Evolutionary conservation across 192 early-diverging fungal genomes (phyloP).

Genomic region (Backusella circina): DNA sequence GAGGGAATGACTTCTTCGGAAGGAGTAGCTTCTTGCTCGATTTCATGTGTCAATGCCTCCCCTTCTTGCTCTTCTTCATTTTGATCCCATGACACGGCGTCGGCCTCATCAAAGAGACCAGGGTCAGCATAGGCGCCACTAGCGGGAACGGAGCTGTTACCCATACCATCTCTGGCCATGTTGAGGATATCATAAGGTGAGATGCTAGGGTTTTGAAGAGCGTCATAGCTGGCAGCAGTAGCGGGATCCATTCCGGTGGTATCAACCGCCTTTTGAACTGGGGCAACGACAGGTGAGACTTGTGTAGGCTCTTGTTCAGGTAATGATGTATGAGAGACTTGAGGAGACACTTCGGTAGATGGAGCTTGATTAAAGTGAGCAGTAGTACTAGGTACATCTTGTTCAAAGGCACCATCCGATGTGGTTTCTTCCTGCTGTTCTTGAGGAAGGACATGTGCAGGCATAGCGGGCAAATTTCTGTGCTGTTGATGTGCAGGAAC

Average conservation of each 20-base stretch:
- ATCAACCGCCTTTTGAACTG: background rate
- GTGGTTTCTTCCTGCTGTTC: background rate
- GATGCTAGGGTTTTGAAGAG: background rate
- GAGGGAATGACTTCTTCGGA: no score
- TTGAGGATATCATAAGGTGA: background rate
- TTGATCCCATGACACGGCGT: no score
- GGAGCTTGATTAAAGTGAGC: background rate
- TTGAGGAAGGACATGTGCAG: background rate
- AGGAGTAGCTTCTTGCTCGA: no score
- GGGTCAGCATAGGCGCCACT: background rate
- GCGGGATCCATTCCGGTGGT: background rate
- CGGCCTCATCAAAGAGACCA: background rate
- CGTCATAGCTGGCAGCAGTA: background rate
- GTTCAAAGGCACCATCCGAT: background rate
- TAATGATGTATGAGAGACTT: background rate
- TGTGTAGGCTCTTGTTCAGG: no score
- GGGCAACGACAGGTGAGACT: no score
- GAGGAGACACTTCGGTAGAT: background rate
- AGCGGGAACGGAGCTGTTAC: background rate
- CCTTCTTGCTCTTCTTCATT: no score
- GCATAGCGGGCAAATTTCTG: background rate
- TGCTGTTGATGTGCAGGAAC: conserved; percentile 10
- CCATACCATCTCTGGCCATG: background rate
- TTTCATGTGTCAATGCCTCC: no score
- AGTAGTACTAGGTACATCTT: no score